Base-by-base conservation (phyloP, 2,329 filamentous ascomycete genomes). In the Nectriaceae sp. region DNA sequence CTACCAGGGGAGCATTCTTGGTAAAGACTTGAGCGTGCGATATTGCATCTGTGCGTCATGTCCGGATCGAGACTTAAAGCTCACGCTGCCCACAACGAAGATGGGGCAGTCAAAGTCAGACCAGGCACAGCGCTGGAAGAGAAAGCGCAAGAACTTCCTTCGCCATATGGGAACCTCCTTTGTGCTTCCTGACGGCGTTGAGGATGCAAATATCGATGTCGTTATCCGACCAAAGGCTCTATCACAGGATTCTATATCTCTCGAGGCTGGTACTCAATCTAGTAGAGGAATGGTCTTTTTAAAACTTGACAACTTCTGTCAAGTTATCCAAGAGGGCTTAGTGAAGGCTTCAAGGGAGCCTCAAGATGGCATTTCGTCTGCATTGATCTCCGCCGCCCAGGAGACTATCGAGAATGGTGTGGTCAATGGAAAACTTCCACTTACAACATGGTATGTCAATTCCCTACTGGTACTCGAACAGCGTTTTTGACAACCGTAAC, bases 1-100 rank as follows among this genome's bases (percentile, higher is more conserved):
- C 53, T 79, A 74, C 44, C 77, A 82, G 50, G 53, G 78, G 13
- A 72, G 69, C 44, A 63, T 69, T 11, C 54, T 82, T 3, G 69
- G 63, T 4, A 63, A 66, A 20, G 67, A 79, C 47, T 63, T 79
- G 33, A 68, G 71, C 33, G 51, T 83, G 15, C 63, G 65, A 29
- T 75, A 73, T 42, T 71, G 70, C 47, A 69, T 66, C 44, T 67
- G 63, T 39, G 57, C 62, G 4, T 65, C 65, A 4, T 54, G 52
- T 11, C 52, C 50, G 15, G 52, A 66, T 18, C 52, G 56, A 6
- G 21, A 38, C 4, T 49, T 66, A 18, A 53, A 63, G 3, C 46
- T 71, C 11, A 49, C 45, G 3, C 54, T 66, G 4, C 69, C 70
- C 1, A 59, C 57, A 6, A 59, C 51, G 5, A 60, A 58, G 3